Base-by-base conservation (phyloP, 345 rosid genomes). In the Excoecaria cochinchinensis region DNA sequence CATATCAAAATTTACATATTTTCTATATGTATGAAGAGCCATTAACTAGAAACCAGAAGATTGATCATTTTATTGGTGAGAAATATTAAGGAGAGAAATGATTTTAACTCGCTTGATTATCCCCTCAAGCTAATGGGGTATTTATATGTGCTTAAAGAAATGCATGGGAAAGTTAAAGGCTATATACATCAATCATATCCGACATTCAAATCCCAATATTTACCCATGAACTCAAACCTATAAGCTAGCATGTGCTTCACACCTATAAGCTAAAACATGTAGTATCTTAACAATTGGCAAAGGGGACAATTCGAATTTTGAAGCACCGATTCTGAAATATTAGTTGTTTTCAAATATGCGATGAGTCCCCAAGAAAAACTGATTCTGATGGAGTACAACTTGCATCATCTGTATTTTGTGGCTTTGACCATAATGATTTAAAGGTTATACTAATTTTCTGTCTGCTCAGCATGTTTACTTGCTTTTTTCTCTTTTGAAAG, bases 401-500 rank as follows among this genome's bases (percentile, higher is more conserved):
- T 47, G 68, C 46, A 47, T 61, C 47, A 61, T 73, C 24, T 50
- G 36, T 72, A 24, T 44, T 3, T 36, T 61, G 46, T 17, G 1
- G 42, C 0, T 53, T 22, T 73, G 76, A 22, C 6, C 6, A 11
- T 70, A 17, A 1, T 16, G 61, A 52, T 69, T n/a, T 53, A 56
- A 53, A 38, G 31, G 38, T 53, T 31, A 17, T 38, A 52, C 9
- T 48, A 50, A 38, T 36, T 13, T 12, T 38, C 72, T 52, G 46
- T 40, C 48, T 3, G 46, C 24, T 69, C 51, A 42, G 15, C 10
- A 62, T 15, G 10, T 56, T 8, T 46, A 7, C 46, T 3, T 64
- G 50, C 42, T 31, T 24, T 22, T 11, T 31, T 22, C n/a, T 14
- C 10, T 50, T 31, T 1, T 50, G 58, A 69, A 89, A 69, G 58